phyloP scores from a whole-genome alignment of 1,139 yeast species.

The Entelexis sorbosivorans region DNA sequence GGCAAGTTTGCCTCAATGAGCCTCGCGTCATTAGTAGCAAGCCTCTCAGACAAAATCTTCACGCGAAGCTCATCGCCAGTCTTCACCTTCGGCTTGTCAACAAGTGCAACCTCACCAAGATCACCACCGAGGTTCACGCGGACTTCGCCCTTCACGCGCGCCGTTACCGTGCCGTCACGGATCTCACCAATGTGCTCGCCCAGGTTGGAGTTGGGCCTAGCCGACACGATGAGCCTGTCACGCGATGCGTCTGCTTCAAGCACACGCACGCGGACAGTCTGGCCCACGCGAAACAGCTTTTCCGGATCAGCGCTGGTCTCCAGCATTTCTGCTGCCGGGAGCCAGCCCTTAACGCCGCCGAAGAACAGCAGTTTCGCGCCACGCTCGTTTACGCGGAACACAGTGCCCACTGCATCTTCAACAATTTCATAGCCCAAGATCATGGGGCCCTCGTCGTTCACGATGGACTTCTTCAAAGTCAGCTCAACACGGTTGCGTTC shows the following conservation, averaged over 20 bases:
- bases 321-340: constrained; percentile 80
- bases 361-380: constrained; percentile 83
- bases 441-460: constrained; percentile 52
- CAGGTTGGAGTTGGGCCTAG: constrained; percentile 44
- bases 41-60: constrained; percentile 48
- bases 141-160: constrained; percentile 56
- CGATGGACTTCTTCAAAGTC: constrained; percentile 75
- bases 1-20: constrained; percentile 59
- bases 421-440: constrained; percentile 44
- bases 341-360: constrained; percentile 63
- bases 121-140: constrained; percentile 54
- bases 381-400: constrained; percentile 55
- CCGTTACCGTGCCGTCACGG: constrained; percentile 52
- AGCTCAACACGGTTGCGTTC: constrained; percentile 41
- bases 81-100: constrained; percentile 53
- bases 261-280: constrained; percentile 66
- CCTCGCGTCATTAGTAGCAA: constrained; percentile 43
- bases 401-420: constrained; percentile 56
- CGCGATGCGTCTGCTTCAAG: constrained; percentile 45
- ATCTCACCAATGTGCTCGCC: constrained; percentile 51
- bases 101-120: constrained; percentile 61
- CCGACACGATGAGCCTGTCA: constrained; percentile 56
- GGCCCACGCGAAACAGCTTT: constrained; percentile 54
- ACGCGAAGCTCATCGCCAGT: constrained; percentile 58
- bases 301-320: constrained; percentile 72